Conservation (phyloP, 2,329 filamentous ascomycete genomes). For the Ophidiomyces ophidiicola region DNA sequence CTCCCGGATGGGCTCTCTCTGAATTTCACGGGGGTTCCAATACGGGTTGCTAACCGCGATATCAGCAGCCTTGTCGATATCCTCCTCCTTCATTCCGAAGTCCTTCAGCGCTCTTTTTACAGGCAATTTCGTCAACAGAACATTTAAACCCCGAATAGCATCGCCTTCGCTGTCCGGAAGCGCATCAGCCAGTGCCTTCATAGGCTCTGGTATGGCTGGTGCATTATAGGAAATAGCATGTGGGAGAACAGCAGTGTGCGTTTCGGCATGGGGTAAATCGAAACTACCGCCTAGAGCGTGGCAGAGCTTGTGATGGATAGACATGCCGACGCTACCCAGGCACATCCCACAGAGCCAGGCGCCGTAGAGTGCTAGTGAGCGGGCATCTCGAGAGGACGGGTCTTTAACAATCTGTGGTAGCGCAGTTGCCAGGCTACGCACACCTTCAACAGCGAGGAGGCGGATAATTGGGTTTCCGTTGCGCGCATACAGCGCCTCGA, state of each 20-base stretch:
- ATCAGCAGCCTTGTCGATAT: conserved; percentile 49
- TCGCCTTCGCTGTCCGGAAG: conserved; percentile 48
- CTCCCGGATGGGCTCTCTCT: conserved; percentile 42
- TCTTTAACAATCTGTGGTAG: conserved; percentile 43
- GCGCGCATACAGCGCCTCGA: conserved; percentile 51
- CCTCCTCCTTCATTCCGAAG: conserved; percentile 48
- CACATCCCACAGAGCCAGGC: conserved; percentile 54
- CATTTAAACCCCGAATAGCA: conserved; percentile 46
- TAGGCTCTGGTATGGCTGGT: conserved; percentile 41
- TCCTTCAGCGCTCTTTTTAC: conserved; percentile 44
- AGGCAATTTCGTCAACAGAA: conserved; percentile 41
- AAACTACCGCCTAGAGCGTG: conserved; percentile 53
- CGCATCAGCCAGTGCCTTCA: conserved; percentile 42
- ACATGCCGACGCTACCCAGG: conserved; percentile 49
- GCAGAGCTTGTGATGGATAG: conserved; percentile 56
- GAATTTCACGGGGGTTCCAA: conserved; percentile 46
- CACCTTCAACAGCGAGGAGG: conserved; percentile 48
- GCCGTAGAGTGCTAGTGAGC: conserved; percentile 46
- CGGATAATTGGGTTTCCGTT: conserved; percentile 50
- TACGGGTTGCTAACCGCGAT: conserved; percentile 48
- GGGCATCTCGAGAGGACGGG: conserved; percentile 35
- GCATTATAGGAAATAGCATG: conserved; percentile 54
- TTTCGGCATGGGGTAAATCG: conserved; percentile 53
- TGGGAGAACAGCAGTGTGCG: conserved; percentile 51
- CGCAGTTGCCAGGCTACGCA: conserved; percentile 40